Evolutionary conservation across 129 eudicot species (phyloP).

Genomic region (Helichrysum umbraculigerum): DNA sequence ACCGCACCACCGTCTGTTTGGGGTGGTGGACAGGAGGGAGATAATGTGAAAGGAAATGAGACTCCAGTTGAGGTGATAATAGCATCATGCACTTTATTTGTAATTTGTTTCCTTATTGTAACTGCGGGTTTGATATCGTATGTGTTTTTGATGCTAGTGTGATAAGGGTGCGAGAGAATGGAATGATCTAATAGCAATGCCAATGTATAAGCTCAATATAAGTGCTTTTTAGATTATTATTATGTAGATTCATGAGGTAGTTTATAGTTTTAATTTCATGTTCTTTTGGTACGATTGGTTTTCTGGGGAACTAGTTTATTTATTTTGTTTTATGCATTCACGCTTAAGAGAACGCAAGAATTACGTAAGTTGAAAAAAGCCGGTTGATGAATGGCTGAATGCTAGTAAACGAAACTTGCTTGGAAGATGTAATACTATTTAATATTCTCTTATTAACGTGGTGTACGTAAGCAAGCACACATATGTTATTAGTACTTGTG

Average conservation of each 20-base stretch:
- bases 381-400: too few relatives aligned
- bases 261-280: background rate
- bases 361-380: background rate
- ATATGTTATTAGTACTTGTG: background rate
- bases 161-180: background rate
- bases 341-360: background rate
- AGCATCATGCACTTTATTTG: background rate
- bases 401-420: background rate
- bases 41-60: constrained; percentile 47
- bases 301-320: background rate
- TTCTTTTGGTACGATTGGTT: background rate
- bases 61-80: constrained; percentile 42
- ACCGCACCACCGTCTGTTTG: constrained; percentile 70
- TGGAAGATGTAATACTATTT: background rate
- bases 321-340: background rate
- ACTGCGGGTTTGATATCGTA: background rate
- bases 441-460: background rate
- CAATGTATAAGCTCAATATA: background rate
- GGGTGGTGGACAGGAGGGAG: constrained; percentile 51
- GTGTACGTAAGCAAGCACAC: background rate
- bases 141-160: background rate
- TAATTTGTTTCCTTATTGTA: background rate
- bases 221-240: background rate
- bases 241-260: background rate
- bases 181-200: background rate